Base-by-base conservation (phyloP, 2,329 filamentous ascomycete species). In the Teratosphaeria gauchensis region DNA sequence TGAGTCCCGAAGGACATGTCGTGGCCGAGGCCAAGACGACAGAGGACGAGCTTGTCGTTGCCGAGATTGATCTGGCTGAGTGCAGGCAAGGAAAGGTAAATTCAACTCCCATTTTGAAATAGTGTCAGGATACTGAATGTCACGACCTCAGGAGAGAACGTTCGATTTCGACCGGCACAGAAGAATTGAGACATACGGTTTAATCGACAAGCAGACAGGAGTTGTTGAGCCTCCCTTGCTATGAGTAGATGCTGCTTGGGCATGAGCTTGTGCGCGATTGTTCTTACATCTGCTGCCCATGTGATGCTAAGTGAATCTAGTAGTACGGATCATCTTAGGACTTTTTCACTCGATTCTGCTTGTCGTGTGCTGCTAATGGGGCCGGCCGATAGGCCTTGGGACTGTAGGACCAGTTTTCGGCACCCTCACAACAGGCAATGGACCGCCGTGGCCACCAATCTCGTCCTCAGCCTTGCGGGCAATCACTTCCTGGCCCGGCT, bases 1-100 rank as follows among this genome's bases (percentile, higher is more conserved):
- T 78, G 16, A 74, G 73, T 58, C 78, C 78, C 0, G 73, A 80
- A 57, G 80, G 80, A 6, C 74, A 76, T 63, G 73, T 80, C 4
- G 65, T 82, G n/a, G 78, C 76, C 0, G 78, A 82, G 69, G 74
- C 77, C 11, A 74, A 72, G 63, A 78, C 75, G 1, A 77, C 74
- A 42, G 74, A 62, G 9, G 80, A 82, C 63, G 80, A 82, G 71
- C 62, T 82, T 57, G 70, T 82, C 0, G 73, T 80, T 31, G 79
- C 78, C 1, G 78, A 80, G 51, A 77, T 80, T 54, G 78, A 82
- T 66, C 65, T 82, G 58, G 71, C 70, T 16, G 70, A 75, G 57
- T 81, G 79, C 64, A 72, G 76, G 53, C 73, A 73, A 53, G 78
- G 76, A 1, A 80, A 80, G 66, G 74, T 53, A n/a, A n/a, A n/a